Evolutionary conservation across 768 basidiomycete genomes (phyloP), one percentile per base, ranked within the genome.

Genomic region (Hysterangium stoloniferum): DNA sequence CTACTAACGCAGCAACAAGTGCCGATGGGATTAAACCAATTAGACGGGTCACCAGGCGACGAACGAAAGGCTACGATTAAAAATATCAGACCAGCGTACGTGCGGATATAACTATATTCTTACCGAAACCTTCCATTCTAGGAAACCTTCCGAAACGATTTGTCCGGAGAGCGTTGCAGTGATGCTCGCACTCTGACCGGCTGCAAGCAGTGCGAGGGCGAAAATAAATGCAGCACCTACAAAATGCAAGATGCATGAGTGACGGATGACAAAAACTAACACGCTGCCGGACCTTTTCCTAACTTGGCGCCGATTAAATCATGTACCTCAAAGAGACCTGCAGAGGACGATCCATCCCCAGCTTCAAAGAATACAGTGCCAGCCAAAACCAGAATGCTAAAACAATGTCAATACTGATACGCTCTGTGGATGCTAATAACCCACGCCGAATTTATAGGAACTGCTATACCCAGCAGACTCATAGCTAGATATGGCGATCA

Each of bases 1-100:
- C 74, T 28, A 72, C 68, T 3, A 68, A 60, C n/a, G 69, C 60
- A 1, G 73, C 71, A 15, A 78, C 69, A 28, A 68, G 61, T 25
- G 71, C 61, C 12, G 71, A 64, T 2, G 75, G 76, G 22, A 76
- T 58, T 43, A 76, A 66, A 3, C 87, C 83, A 25, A 97, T 68
- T 4, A 84, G 65, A 6, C 94, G 82, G 1, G 94, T 97, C 45
- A 88, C 55, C 2, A 94, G 66, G n/a, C 94, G 81, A 5, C 94
- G 81, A 31, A 88, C 59, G 31, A 82, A 66, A 33, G 87, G 82
- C 86, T 89, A n/a, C 42, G 25, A 19, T 19, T 13, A n/a, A 29
- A 12, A 4, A n/a, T 15, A 27, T 49, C 13, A 37, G 7, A n/a
- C n/a, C n/a, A n/a, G n/a, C n/a, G 15, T 31, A 24, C 19, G 15